Evolutionary conservation across 2,329 filamentous ascomycete species (phyloP).

Genomic region (Colletotrichum sp.): DNA sequence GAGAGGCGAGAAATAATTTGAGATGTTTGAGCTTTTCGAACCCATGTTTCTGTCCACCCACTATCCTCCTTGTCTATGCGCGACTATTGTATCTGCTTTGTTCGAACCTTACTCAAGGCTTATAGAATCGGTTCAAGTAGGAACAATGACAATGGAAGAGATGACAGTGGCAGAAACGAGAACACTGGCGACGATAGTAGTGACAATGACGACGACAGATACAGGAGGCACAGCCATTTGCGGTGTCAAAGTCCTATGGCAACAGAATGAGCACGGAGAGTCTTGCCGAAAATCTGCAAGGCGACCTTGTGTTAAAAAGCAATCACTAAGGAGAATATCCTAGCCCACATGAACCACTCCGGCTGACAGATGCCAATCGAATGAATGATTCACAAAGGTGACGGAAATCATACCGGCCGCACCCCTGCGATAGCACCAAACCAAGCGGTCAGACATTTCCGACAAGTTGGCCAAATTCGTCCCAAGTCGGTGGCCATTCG

Average conservation of each 20-base stretch:
- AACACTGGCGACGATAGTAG: not conserved
- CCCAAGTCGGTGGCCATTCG: not conserved
- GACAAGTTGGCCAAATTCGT: not conserved
- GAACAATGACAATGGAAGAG: not conserved
- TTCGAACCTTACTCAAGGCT: rapidly evolving
- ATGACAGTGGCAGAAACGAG: not conserved
- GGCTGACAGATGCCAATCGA: not conserved
- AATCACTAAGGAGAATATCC: not conserved
- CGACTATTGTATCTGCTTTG: constrained; percentile 31
- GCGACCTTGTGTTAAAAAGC: not conserved
- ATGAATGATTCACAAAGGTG: not conserved
- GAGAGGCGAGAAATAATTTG: not conserved
- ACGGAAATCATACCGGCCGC: not conserved
- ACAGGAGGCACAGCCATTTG: not conserved
- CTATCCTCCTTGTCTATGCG: rapidly evolving
- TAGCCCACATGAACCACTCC: not conserved
- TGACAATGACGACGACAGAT: not conserved
- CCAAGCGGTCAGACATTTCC: not conserved
- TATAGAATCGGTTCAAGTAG: not conserved
- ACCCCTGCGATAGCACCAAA: not conserved
- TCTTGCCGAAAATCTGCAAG: not conserved
- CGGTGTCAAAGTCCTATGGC: not conserved
- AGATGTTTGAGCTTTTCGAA: not conserved
- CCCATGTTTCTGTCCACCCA: not conserved
- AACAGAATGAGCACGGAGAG: not conserved